Evolutionary conservation across 352 stramenopile species (phyloP).

Genomic region (Globisporangium uncinulatum): DNA sequence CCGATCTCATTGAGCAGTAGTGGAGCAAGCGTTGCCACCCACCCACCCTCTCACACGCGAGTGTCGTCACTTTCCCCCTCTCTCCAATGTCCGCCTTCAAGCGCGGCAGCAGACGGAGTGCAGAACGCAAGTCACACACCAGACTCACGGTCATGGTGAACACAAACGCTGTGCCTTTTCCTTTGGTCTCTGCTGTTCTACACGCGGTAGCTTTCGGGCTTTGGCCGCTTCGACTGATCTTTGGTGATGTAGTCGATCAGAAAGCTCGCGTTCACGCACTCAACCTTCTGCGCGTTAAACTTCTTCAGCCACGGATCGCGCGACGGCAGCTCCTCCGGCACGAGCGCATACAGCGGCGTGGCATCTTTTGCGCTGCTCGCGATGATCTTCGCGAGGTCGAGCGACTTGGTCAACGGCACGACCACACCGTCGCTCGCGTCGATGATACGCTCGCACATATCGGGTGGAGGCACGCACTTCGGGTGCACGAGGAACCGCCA

Average conservation of each 20-base stretch:
- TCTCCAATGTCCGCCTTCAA: neutral
- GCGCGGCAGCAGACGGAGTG: neutral
- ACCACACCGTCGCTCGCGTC: slow-evolving; percentile 46
- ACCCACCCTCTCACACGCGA: neutral
- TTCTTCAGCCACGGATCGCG: slow-evolving; percentile 75
- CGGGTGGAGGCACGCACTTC: slow-evolving; percentile 62
- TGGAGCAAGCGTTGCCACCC: neutral
- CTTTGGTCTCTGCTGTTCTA: slow-evolving; percentile 15
- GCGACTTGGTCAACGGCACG: slow-evolving; percentile 49
- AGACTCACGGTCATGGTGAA: neutral
- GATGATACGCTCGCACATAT: slow-evolving; percentile 81
- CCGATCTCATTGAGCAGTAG: slow-evolving; percentile 16
- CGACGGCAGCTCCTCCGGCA: slow-evolving; percentile 42
- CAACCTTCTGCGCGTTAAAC: slow-evolving; percentile 49
- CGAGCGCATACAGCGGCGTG: slow-evolving; percentile 49
- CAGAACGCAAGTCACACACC: neutral
- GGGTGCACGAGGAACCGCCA: slow-evolving; percentile 76
- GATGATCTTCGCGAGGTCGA: slow-evolving; percentile 28
- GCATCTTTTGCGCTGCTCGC: slow-evolving; percentile 28
- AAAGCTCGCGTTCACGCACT: slow-evolving; percentile 73
- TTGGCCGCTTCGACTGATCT: slow-evolving; percentile 50
- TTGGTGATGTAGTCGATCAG: slow-evolving; percentile 86
- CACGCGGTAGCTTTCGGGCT: slow-evolving; percentile 44
- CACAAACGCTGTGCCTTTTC: neutral
- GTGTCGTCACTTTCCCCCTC: neutral